Percentiles rank a stretch among this genome's conserved stretches.
Conservation (phyloP, 192 early-diverging fungal genomes). For the Oehlia diaphana region DNA sequence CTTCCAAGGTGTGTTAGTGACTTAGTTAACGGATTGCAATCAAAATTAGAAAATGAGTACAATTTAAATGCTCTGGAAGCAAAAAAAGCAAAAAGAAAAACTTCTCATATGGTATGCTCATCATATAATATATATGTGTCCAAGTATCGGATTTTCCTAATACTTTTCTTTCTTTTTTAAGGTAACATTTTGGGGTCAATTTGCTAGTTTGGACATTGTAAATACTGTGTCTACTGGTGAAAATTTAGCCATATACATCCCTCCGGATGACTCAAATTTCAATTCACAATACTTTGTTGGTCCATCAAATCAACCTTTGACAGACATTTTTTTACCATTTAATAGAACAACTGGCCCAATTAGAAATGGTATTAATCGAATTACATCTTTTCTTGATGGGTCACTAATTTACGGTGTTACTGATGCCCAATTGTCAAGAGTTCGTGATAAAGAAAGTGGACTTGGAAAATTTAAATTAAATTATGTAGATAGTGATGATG, state of each 20-base stretch:
- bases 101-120: not conserved
- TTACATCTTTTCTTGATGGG: slow-evolving; percentile 13
- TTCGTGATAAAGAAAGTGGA: not conserved
- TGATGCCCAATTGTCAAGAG: not conserved
- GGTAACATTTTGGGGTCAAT: not conserved
- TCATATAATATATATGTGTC: not conserved
- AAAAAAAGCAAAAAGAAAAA: slow-evolving; percentile 1
- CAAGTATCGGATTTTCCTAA: no score
- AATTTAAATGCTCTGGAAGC: not conserved
- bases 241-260: not conserved
- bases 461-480: not conserved
- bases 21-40: not conserved
- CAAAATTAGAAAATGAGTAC: not conserved
- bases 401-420: not conserved
- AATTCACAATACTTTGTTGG: not conserved
- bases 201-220: not conserved
- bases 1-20: slow-evolving; percentile 10
- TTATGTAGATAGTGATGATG: not conserved
- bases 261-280: not conserved
- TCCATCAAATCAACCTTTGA: not conserved
- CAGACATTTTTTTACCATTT: not conserved
- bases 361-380: not conserved
- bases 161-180: not conserved
- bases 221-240: not conserved
- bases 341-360: not conserved